Conservation (phyloP, 441 rosid genomes). For the Gossypium trilobum region DNA sequence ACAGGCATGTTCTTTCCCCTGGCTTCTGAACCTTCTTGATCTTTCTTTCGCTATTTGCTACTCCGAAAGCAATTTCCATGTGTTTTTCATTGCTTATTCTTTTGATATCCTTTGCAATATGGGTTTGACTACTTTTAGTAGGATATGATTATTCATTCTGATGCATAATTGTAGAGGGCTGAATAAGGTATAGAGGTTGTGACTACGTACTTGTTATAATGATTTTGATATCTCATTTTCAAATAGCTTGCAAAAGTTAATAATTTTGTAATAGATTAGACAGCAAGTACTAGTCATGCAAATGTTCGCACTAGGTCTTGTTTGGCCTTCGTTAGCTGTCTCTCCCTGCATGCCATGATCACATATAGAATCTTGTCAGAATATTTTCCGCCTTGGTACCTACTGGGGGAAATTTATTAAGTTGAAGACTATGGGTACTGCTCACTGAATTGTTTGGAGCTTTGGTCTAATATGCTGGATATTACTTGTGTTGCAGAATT, state of each 20-base stretch:
- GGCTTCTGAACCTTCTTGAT: not conserved
- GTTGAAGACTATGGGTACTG: no score
- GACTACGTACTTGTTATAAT: not conserved
- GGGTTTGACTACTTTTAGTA: not conserved
- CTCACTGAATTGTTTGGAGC: no score
- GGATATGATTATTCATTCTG: not conserved
- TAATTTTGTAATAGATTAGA: not conserved
- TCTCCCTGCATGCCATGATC: not conserved
- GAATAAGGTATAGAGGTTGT: not conserved
- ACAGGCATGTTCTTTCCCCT: conserved; percentile 40
- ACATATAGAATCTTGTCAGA: not conserved
- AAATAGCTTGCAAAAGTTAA: not conserved
- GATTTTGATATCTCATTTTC: not conserved
- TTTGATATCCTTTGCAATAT: not conserved
- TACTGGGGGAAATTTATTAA: no score
- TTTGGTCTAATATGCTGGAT: conserved; percentile 4
- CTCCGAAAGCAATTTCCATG: not conserved
- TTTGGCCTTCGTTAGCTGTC: not conserved
- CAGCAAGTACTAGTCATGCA: not conserved
- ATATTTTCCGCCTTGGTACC: not conserved
- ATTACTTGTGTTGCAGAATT: conserved; percentile 48
- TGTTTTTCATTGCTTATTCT: not conserved
- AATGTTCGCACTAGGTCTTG: not conserved
- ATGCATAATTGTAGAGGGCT: not conserved
- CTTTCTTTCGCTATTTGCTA: not conserved